phyloP scores from a whole-genome alignment of 148 eudicot species.

The Rhododendron molle region DNA sequence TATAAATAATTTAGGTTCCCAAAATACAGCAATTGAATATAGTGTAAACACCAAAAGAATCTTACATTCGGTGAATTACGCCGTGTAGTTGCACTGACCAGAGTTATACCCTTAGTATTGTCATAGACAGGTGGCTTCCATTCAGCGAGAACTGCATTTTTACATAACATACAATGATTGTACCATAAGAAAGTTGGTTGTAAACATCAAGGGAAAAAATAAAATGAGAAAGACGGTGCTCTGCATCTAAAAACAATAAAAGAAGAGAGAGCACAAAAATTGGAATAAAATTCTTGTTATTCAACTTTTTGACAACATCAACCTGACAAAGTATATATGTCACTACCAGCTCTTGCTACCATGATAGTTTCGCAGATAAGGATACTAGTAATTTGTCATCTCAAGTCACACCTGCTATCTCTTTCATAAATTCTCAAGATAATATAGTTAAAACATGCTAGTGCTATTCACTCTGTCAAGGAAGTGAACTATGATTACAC shows the following conservation, averaged over 20 bases:
- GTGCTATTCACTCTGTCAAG: neutral
- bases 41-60: constrained; percentile 10
- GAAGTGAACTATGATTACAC: neutral
- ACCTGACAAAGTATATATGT: neutral
- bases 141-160: constrained; percentile 83
- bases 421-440: neutral
- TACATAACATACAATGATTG: neutral
- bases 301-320: neutral
- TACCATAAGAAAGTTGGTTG: neutral
- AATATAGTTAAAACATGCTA: neutral
- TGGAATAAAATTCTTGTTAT: neutral
- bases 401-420: neutral
- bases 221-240: neutral
- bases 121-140: constrained; percentile 99
- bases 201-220: neutral
- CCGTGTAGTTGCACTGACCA: constrained; percentile 91
- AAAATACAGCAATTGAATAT: neutral
- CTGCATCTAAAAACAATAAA: neutral
- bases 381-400: neutral
- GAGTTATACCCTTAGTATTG: constrained; percentile 76
- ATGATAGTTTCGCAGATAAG: neutral
- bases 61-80: constrained; percentile 98
- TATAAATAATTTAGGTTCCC: neutral
- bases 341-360: neutral
- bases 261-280: neutral